Evolutionary conservation across 495 filamentous ascomycete genomes (phyloP).

Genomic region (Cetradonia linearis): DNA sequence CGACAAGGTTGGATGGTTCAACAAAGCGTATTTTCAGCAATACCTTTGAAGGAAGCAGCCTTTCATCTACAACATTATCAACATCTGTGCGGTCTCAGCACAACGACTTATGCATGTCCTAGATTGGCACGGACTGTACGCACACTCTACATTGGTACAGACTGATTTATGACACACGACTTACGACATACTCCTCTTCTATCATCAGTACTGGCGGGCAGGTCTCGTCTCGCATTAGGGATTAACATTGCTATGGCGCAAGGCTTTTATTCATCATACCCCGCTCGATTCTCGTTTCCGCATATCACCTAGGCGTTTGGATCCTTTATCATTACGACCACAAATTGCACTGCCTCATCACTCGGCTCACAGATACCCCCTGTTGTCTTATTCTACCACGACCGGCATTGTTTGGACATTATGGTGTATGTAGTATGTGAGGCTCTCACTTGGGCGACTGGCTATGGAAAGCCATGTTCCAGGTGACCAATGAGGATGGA

Average conservation of each 20-base stretch:
- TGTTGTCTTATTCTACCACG: slow-evolving; percentile 1
- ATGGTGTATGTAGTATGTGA: not conserved
- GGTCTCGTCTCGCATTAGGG: slow-evolving; percentile 9
- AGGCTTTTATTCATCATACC: not conserved
- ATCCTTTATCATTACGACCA: slow-evolving; percentile 1
- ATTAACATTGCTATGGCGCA: slow-evolving; percentile 6
- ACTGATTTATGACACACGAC: slow-evolving; percentile 7
- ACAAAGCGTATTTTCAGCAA: slow-evolving; percentile 47
- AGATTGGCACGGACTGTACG: not conserved
- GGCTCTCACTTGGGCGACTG: not conserved
- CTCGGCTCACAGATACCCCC: slow-evolving; percentile 19
- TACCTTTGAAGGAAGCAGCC: slow-evolving; percentile 32
- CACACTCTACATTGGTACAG: not conserved
- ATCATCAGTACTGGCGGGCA: slow-evolving; percentile 1
- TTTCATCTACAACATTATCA: not conserved
- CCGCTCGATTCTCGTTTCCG: slow-evolving; percentile 1
- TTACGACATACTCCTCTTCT: slow-evolving; percentile 1
- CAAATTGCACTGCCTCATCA: slow-evolving; percentile 11
- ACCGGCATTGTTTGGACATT: slow-evolving; percentile 9
- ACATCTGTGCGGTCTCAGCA: not conserved
- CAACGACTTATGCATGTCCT: not conserved
- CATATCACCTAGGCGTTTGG: slow-evolving; percentile 10
- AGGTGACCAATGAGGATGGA: not conserved
- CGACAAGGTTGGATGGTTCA: slow-evolving; percentile 82
- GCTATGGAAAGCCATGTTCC: not conserved